Percentiles rank a stretch among this genome's conserved stretches.
phyloP scores from a whole-genome alignment of 2,329 filamentous ascomycete species.

The Ophiocordyceps australis region DNA sequence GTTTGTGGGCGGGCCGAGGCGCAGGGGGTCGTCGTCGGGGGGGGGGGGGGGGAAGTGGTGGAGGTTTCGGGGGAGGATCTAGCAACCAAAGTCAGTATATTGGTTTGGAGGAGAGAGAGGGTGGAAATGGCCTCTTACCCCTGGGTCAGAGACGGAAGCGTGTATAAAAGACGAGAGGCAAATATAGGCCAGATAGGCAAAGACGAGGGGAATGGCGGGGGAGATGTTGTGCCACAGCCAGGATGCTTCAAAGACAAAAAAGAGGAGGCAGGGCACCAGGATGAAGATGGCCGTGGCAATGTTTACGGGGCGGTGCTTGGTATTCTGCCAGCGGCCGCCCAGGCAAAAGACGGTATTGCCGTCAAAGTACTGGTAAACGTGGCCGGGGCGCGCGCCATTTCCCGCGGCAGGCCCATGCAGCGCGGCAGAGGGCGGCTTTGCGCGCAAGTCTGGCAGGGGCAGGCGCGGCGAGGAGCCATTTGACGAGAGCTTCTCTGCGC shows the following conservation, averaged over 20 bases:
- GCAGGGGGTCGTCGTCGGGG: slow-evolving; percentile 63
- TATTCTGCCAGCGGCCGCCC: slow-evolving; percentile 75
- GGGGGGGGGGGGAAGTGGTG: slow-evolving; percentile 69
- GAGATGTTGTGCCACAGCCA: slow-evolving; percentile 79
- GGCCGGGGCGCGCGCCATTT: slow-evolving; percentile 23
- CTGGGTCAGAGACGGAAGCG: slow-evolving; percentile 81
- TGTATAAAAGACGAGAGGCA: slow-evolving; percentile 89
- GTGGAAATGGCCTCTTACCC: slow-evolving; percentile 47
- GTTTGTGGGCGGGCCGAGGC: slow-evolving; percentile 67
- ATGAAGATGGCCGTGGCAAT: slow-evolving; percentile 68
- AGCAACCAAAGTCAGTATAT: slow-evolving; percentile 29
- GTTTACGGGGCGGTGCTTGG: slow-evolving; percentile 74
- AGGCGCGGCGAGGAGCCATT: slow-evolving; percentile 57
- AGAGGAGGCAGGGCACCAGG: slow-evolving; percentile 62
- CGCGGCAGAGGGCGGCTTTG: slow-evolving; percentile 11
- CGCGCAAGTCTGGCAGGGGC: slow-evolving; percentile 22
- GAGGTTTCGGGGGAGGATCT: slow-evolving; percentile 86
- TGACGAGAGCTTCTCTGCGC: slow-evolving; percentile 72
- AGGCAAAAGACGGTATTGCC: slow-evolving; percentile 86
- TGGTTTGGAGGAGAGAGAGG: no score
- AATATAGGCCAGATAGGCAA: slow-evolving; percentile 80
- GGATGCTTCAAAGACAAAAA: slow-evolving; percentile 69
- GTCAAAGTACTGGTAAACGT: slow-evolving; percentile 82
- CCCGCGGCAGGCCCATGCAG: no score
- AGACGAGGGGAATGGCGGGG: slow-evolving; percentile 74